These are phyloP conservation scores for Tricholoma saponaceum DNA, from an alignment of 768 basidiomycete species.

Conservation along the genomic window DNA sequence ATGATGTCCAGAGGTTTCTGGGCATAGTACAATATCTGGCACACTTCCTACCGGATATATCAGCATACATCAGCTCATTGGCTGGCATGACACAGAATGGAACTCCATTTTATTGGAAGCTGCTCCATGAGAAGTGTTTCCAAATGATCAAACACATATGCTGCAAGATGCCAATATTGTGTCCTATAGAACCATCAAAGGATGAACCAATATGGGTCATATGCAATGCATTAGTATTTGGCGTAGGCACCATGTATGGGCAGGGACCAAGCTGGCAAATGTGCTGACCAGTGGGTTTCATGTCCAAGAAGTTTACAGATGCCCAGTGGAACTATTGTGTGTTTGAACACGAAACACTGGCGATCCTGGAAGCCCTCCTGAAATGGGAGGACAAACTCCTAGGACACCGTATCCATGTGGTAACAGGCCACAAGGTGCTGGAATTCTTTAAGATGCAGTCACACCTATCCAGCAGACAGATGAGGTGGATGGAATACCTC, in stretches of 20 bases:
- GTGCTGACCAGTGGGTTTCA: background rate
- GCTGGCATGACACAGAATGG: slow-evolving; percentile 19
- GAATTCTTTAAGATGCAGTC: slow-evolving; percentile 16
- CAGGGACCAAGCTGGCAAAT: background rate
- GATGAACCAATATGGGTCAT: background rate
- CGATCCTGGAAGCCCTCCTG: slow-evolving; percentile 12
- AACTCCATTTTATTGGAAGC: slow-evolving; percentile 22
- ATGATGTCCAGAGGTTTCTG: slow-evolving; percentile 28
- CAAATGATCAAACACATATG: slow-evolving; percentile 15
- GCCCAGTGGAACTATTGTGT: slow-evolving; percentile 14
- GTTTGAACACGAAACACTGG: slow-evolving; percentile 14
- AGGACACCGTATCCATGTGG: slow-evolving; percentile 11
- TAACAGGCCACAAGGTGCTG: slow-evolving; percentile 25
- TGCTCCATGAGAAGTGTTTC: slow-evolving; percentile 20
- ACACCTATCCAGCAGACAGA: slow-evolving; percentile 11
- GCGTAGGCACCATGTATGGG: background rate
- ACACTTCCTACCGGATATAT: slow-evolving; percentile 27
- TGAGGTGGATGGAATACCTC: slow-evolving; percentile 26
- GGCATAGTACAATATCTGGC: slow-evolving; percentile 29
- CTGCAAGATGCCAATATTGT: background rate
- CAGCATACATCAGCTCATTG: slow-evolving; percentile 21
- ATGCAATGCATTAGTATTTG: background rate
- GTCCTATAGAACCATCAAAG: background rate
- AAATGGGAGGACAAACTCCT: slow-evolving; percentile 27
- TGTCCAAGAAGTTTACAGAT: background rate